phyloP scores from a whole-genome alignment of 768 basidiomycete species.

The Mycena epipterygia region DNA sequence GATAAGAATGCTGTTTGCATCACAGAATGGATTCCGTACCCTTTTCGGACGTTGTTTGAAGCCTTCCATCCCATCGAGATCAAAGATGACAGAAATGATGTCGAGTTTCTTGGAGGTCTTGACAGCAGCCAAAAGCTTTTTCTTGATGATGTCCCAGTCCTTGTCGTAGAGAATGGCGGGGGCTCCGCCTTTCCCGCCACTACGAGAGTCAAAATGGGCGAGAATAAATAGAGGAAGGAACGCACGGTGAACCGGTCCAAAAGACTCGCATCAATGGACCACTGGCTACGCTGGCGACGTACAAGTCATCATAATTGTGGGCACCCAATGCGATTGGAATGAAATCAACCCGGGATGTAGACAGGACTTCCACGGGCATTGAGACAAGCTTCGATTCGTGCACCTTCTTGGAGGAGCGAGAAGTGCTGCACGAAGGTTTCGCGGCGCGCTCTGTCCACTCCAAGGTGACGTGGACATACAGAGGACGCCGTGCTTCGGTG shows the following conservation, averaged over 20 bases:
- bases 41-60: constrained; percentile 12
- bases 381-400: constrained; percentile 15
- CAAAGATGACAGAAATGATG: constrained; percentile 5
- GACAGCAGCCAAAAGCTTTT: not conserved
- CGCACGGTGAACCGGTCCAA: constrained; percentile 8
- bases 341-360: not conserved
- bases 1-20: not conserved
- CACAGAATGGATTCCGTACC: not conserved
- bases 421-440: not conserved
- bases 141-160: not conserved
- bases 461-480: constrained; percentile 1
- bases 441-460: constrained; percentile 4
- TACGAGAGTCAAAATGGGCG: not conserved
- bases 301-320: not conserved
- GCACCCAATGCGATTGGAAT: constrained; percentile 9
- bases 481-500: not conserved
- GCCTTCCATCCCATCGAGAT: constrained; percentile 12
- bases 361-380: not conserved
- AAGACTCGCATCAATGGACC: not conserved
- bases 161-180: not conserved
- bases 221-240: not conserved
- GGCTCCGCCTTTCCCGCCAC: constrained; percentile 2
- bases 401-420: not conserved
- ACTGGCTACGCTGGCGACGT: not conserved
- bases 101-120: not conserved